Evolutionary conservation across 78 protist species (phyloP).

Genomic region (Dictyostelium capitatum): DNA sequence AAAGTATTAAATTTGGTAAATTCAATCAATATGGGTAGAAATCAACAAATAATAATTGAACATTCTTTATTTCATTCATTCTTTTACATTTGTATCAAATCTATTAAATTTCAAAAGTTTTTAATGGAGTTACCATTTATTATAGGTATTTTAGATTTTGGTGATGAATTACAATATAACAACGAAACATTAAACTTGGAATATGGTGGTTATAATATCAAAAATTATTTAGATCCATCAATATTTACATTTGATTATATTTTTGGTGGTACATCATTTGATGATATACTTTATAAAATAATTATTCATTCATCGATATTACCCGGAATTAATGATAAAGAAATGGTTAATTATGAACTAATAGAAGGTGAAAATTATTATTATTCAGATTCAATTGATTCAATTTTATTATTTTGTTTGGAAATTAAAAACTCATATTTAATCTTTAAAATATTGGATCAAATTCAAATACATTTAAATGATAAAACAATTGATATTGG

Average conservation of each 20-base stretch:
- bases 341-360: neutral
- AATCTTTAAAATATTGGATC: no score
- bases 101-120: neutral
- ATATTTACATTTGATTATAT: neutral
- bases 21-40: no score
- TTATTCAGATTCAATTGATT: no score
- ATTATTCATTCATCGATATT: neutral
- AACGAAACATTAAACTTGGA: no score
- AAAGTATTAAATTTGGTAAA: no score
- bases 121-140: neutral
- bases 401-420: no score
- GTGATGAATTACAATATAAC: no score
- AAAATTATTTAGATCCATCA: neutral
- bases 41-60: neutral
- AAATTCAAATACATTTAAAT: no score
- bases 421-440: no score
- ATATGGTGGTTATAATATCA: neutral
- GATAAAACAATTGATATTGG: no score
- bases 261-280: neutral
- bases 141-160: neutral
- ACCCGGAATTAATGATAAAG: neutral
- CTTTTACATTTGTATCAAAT: neutral
- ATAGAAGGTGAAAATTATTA: neutral
- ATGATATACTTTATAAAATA: neutral
- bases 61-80: constrained; percentile 5